A percentile compares a stretch with the other conserved stretches of the same genome.
These are phyloP conservation scores for Cryptococcus deneoformans DNA, from an alignment of 1,284 basidiomycete species.

Conservation along the genomic window DNA sequence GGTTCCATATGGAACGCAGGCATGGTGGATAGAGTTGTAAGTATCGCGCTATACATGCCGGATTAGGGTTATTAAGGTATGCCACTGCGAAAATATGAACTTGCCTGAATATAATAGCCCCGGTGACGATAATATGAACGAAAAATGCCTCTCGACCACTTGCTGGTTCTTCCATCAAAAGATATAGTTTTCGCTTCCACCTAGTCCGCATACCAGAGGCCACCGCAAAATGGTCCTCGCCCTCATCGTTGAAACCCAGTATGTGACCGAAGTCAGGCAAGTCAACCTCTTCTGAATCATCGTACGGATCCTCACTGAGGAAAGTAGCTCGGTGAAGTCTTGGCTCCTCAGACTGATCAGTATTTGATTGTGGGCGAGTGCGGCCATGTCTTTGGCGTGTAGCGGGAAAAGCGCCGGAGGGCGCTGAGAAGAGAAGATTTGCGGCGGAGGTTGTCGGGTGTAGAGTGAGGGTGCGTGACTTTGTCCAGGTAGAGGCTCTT, in stretches of 20 bases:
- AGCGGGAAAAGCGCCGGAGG: conserved; percentile 7
- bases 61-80: background rate
- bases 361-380: conserved; percentile 5
- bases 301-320: conserved; percentile 16
- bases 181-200: conserved; percentile 48
- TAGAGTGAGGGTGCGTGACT: conserved; percentile 30
- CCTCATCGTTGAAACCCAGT: conserved; percentile 42
- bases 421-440: conserved; percentile 32
- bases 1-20: conserved; percentile 66
- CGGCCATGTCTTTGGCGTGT: conserved; percentile 5
- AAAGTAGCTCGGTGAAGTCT: conserved; percentile 13
- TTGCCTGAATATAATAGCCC: conserved; percentile 48
- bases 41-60: conserved; percentile 62
- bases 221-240: conserved; percentile 47
- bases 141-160: conserved; percentile 47
- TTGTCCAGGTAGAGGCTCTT: background rate
- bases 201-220: conserved; percentile 37
- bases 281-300: conserved; percentile 36
- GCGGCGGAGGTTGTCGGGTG: conserved; percentile 26
- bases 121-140: conserved; percentile 46
- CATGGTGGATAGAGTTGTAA: conserved; percentile 81
- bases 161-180: conserved; percentile 49
- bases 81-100: conserved; percentile 7
- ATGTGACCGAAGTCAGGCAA: conserved; percentile 48
- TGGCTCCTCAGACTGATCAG: conserved; percentile 5